Percentiles rank a stretch among this genome's conserved stretches.
Evolutionary conservation across 2,329 filamentous ascomycete species (phyloP).

Genomic region (Colletotrichum cordylinicola): DNA sequence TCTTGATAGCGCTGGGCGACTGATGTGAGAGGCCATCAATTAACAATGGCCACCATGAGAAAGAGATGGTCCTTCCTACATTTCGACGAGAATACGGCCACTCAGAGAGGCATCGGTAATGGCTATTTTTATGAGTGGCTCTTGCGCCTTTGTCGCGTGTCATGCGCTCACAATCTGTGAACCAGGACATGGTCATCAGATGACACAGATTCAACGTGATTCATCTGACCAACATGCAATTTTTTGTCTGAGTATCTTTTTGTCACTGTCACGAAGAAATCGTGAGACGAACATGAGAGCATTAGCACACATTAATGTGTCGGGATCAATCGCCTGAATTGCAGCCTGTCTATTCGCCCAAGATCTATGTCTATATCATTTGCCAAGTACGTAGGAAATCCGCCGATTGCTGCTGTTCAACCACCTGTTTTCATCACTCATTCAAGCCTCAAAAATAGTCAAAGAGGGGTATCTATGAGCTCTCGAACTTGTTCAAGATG

Average conservation of each 20-base stretch:
- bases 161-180: not conserved
- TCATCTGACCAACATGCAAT: not conserved
- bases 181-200: not conserved
- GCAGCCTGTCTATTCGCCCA: not conserved
- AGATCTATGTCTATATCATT: not conserved
- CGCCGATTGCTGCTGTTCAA: not conserved
- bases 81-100: not conserved
- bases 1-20: not conserved
- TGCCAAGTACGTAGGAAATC: not conserved
- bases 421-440: not conserved
- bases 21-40: not conserved
- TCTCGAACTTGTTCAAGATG: slow-evolving; percentile 22
- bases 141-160: not conserved
- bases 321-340: not conserved
- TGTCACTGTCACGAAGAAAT: too few species aligned
- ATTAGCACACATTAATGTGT: not conserved
- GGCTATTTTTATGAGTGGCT: not conserved
- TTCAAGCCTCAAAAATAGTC: not conserved
- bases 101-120: not conserved
- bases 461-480: slow-evolving; percentile 17
- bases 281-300: not conserved
- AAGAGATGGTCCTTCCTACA: not conserved
- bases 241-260: too few species aligned
- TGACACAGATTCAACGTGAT: not conserved
- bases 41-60: not conserved